Evolutionary conservation across 495 filamentous ascomycete genomes (phyloP), one percentile per base, ranked within the genome.

Genomic region (Rostrohypoxylon terebratum): DNA sequence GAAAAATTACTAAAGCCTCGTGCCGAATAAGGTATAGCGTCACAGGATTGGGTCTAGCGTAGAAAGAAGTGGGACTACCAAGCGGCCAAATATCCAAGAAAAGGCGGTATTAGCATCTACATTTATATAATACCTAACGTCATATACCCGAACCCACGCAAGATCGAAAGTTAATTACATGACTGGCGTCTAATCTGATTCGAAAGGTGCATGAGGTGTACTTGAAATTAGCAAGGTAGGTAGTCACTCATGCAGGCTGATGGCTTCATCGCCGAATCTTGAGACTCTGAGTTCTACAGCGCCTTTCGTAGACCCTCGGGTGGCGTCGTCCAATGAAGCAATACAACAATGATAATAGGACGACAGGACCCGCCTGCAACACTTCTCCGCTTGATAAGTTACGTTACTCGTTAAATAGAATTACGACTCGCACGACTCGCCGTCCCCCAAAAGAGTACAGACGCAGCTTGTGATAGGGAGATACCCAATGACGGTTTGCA

Each of bases 401-500:
- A 54, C 20, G 45, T 45, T 23, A 48, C 38, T 58, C 50, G 42
- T 45, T 45, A 13, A 48, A 23, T 16, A 50, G 10, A 48, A 34
- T 33, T 18, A 28, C 66, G 59, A 63, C 31, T 58, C 25, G 42
- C 28, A 28, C 66, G 59, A 63, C 31, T 58, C 25, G 42, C 48
- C 51, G 42, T 47, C 23, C 51, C 51, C 47, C 50, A 38, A 59
- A 44, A 18, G 44, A 63, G 38, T 58, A 18, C 31, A 59, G 21
- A 51, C 18, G 55, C 42, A 34, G 42, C 42, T 53, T 50, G 61
- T 61, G 68, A 55, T 14, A 60, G 54, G 45, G 9, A 36, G 14
- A 53, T 51, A 34, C 10, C 67, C 60, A 70, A 70, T 64, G 45
- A 53, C 60, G 53, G 42, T 42, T 9, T 55, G 28, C 31, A 55